Conservation (phyloP, 148 eudicot genomes). For the Beta vulgaris region DNA sequence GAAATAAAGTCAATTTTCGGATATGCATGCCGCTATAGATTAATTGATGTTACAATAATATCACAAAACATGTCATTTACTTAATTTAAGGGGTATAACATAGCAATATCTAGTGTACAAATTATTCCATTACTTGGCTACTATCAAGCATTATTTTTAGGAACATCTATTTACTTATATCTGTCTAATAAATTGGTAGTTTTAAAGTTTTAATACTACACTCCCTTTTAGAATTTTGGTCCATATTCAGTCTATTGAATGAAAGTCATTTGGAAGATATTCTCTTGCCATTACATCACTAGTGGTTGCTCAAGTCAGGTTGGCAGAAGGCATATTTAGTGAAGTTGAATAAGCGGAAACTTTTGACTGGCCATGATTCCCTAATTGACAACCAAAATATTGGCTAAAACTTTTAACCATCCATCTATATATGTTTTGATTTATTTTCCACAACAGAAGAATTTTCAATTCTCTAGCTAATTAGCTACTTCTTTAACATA, state of each 20-base stretch:
- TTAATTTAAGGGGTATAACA: no score
- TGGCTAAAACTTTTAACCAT: conserved; percentile 10
- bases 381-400: conserved; percentile 15
- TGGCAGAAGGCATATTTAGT: background rate
- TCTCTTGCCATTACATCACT: conserved; percentile 14
- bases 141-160: no score
- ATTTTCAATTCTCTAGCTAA: background rate
- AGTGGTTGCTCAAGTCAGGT: conserved; percentile 19
- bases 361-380: conserved; percentile 32
- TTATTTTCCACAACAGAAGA: background rate
- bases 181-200: background rate
- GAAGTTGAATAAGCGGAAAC: conserved; percentile 19
- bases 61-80: no score
- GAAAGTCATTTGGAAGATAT: conserved; percentile 11
- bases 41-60: no score
- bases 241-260: background rate
- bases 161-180: background rate
- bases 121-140: no score
- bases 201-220: background rate
- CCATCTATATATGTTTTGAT: background rate
- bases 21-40: no score
- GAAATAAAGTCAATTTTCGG: no score
- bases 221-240: background rate
- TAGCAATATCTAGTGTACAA: no score
- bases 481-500: conserved; percentile 4